Percentiles rank a stretch among this genome's conserved stretches.
These are phyloP conservation scores for Colletotrichum tofieldiae DNA, from an alignment of 2,329 filamentous ascomycete genomes.

Conservation along the genomic window DNA sequence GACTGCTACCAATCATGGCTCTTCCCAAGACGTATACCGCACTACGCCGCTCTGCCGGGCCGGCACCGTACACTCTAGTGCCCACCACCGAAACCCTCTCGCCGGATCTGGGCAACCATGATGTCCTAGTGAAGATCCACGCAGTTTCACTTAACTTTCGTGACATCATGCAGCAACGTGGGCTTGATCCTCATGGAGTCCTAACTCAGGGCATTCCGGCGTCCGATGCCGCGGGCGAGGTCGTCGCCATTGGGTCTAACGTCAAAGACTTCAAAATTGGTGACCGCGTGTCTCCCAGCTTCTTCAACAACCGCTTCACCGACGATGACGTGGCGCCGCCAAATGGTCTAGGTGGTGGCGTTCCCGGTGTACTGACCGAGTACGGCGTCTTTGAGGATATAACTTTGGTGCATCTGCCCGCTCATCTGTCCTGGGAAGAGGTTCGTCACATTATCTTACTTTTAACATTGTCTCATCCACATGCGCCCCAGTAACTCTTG, in stretches of 20 bases:
- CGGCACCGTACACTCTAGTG: not conserved
- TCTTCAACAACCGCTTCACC: conserved; percentile 34
- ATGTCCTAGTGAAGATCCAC: conserved; percentile 39
- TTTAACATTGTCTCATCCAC: too few relatives aligned
- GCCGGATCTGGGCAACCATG: not conserved
- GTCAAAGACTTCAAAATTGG: conserved; percentile 45
- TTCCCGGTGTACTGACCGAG: conserved; percentile 44
- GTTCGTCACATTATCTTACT: conserved; percentile 16
- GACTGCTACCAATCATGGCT: not conserved
- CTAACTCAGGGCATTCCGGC: conserved; percentile 38
- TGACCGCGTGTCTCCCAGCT: conserved; percentile 43
- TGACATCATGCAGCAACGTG: conserved; percentile 46
- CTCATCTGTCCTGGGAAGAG: conserved; percentile 46
- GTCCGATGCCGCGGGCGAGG: conserved; percentile 45
- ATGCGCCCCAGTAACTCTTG: too few relatives aligned
- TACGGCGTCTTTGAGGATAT: conserved; percentile 44
- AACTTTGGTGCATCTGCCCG: conserved; percentile 42
- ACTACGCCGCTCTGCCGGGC: not conserved
- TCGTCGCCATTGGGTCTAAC: conserved; percentile 43
- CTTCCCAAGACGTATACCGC: not conserved
- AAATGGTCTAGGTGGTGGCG: conserved; percentile 38
- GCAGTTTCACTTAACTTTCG: conserved; percentile 44
- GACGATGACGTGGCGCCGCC: conserved; percentile 14
- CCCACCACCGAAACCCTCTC: not conserved
- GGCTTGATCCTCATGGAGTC: conserved; percentile 41